Percentiles rank a stretch among this genome's conserved stretches.
Evolutionary conservation across 2,329 filamentous ascomycete species (phyloP).

Genomic region (Atkinsonella texensis): DNA sequence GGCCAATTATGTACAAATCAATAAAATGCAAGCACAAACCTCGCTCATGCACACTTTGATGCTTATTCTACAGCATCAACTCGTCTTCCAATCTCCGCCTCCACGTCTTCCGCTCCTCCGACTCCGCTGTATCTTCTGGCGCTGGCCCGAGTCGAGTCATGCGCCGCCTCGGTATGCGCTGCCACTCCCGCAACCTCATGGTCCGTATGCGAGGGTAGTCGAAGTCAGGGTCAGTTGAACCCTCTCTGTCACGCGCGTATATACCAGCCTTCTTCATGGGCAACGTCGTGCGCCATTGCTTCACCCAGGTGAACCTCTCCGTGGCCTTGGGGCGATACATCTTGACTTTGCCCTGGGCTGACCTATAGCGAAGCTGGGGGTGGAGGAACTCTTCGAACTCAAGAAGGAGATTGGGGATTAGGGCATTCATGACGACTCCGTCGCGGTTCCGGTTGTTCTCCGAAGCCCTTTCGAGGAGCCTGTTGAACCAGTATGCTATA

Average conservation of each 20-base stretch:
- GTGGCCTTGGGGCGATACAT: conserved; percentile 14
- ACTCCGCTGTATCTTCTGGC: conserved; percentile 11
- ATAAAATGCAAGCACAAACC: neutral
- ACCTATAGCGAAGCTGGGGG: conserved; percentile 19
- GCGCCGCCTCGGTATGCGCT: conserved; percentile 14
- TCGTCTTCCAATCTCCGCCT: conserved; percentile 19
- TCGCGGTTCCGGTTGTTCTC: conserved; percentile 12
- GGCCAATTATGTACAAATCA: neutral
- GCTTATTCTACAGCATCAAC: conserved; percentile 15
- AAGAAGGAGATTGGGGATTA: conserved; percentile 20
- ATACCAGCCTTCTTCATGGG: conserved; percentile 14
- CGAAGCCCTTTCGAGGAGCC: conserved; percentile 16
- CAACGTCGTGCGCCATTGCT: conserved; percentile 13
- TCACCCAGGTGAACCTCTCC: conserved; percentile 13
- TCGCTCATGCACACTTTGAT: neutral
- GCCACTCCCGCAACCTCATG: conserved; percentile 15
- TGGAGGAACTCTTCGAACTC: conserved; percentile 24
- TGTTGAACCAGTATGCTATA: conserved; percentile 17
- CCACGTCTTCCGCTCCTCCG: conserved; percentile 11
- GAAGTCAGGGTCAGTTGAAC: conserved; percentile 10
- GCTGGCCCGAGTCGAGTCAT: conserved; percentile 9
- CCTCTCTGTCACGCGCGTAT: conserved; percentile 7
- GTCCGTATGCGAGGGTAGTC: conserved; percentile 13
- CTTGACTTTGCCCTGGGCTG: conserved; percentile 18
- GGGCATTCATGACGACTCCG: conserved; percentile 9